phyloP scores from a whole-genome alignment of 805 yeast species.

The Wickerhamiella australiensis region DNA sequence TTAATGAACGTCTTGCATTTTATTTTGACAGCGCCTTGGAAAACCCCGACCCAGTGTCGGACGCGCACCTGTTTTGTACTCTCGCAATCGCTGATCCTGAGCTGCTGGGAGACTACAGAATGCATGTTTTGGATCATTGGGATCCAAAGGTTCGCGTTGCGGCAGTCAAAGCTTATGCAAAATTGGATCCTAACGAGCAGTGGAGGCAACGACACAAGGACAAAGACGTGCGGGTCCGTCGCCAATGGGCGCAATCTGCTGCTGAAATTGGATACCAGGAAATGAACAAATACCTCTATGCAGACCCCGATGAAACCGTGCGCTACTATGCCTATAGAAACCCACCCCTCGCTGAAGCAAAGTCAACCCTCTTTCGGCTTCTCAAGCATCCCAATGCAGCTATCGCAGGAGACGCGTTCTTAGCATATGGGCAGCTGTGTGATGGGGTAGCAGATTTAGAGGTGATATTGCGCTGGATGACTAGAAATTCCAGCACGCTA shows the following conservation, averaged over 20 bases:
- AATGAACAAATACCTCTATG: neutral
- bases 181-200: neutral
- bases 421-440: neutral
- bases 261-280: neutral
- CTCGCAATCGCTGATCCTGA: neutral
- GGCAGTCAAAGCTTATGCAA: conserved; percentile 5
- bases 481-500: neutral
- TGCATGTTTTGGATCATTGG: neutral
- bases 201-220: neutral
- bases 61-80: neutral
- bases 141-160: neutral
- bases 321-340: neutral
- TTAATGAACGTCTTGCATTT: neutral
- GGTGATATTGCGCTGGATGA: neutral
- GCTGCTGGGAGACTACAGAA: neutral
- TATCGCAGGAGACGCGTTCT: neutral
- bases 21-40: neutral
- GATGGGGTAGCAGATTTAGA: neutral
- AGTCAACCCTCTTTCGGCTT: neutral
- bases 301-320: neutral
- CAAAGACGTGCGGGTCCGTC: conserved; percentile 2
- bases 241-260: conserved; percentile 6
- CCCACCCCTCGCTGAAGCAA: neutral
- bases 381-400: neutral
- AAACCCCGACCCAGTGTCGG: neutral